Percentiles rank a stretch among this genome's conserved stretches.
phyloP scores from a whole-genome alignment of 2,329 filamentous ascomycete species.

The Colletotrichum tabaci region DNA sequence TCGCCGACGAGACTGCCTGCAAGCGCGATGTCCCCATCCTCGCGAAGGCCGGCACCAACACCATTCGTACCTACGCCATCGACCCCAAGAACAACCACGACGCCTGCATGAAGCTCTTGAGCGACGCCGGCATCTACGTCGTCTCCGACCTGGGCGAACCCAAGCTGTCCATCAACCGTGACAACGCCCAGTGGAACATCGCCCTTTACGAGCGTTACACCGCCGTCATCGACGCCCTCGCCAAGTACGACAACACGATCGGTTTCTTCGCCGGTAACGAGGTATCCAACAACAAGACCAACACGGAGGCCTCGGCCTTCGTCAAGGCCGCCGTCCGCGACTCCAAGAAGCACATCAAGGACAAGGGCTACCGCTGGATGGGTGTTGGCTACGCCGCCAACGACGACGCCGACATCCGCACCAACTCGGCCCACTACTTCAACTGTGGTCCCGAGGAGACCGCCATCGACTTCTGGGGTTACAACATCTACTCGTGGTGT shows the following conservation, averaged over 20 bases:
- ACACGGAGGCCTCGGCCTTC: constrained; percentile 91
- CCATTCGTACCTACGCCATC: constrained; percentile 95
- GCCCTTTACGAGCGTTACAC: constrained; percentile 87
- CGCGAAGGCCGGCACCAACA: constrained; percentile 85
- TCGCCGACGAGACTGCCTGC: constrained; percentile 80
- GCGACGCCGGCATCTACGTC: constrained; percentile 93
- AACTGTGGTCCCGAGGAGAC: constrained; percentile 81
- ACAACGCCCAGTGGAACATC: constrained; percentile 83
- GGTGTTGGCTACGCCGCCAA: constrained; percentile 97
- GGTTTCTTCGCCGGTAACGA: constrained; percentile 99
- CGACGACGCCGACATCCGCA: constrained; percentile 88
- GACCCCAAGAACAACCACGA: constrained; percentile 84
- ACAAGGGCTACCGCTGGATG: constrained; percentile 81
- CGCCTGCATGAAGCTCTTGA: constrained; percentile 86
- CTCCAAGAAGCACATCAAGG: constrained; percentile 93
- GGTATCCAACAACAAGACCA: constrained; percentile 90
- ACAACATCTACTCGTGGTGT: constrained; percentile 99
- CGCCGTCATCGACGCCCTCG: constrained; percentile 84
- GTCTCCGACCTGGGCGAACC: constrained; percentile 92
- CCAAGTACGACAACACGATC: constrained; percentile 89
- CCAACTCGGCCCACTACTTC: constrained; percentile 90
- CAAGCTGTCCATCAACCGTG: constrained; percentile 85
- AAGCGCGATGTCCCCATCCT: constrained; percentile 89
- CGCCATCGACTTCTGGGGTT: constrained; percentile 97
- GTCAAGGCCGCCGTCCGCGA: constrained; percentile 99